phyloP scores from a whole-genome alignment of 1,284 basidiomycete genomes.

The Ceratobasidium sp. region DNA sequence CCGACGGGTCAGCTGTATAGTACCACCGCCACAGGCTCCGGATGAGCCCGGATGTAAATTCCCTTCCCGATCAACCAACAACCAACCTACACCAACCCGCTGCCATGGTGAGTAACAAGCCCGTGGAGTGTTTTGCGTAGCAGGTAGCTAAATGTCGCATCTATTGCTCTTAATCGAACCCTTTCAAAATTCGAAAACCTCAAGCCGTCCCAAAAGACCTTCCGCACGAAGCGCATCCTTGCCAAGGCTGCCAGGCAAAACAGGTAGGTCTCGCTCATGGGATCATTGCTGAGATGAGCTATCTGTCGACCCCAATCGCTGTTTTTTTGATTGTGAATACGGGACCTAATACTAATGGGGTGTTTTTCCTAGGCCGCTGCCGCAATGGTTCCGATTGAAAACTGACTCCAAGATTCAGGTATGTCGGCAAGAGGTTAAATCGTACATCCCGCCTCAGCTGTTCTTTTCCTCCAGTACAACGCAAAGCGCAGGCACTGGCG shows the following conservation, averaged over 20 bases:
- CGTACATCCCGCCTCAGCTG: neutral
- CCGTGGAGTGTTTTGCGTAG: too few relatives aligned
- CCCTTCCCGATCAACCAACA: conserved; percentile 7
- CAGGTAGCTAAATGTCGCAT: too few relatives aligned
- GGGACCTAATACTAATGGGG: neutral
- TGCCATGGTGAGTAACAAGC: neutral
- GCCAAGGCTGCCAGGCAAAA: conserved; percentile 97
- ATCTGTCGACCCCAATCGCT: neutral
- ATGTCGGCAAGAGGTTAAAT: conserved; percentile 52
- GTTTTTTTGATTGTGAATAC: conserved; percentile 39
- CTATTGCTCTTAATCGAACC: too few relatives aligned
- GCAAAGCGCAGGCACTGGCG: conserved; percentile 95
- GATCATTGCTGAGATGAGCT: neutral
- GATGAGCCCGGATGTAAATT: conserved; percentile 24
- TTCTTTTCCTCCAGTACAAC: conserved; percentile 69
- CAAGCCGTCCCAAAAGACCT: conserved; percentile 97
- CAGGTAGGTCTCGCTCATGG: conserved; percentile 67
- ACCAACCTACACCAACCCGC: neutral
- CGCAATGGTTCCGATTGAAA: conserved; percentile 98
- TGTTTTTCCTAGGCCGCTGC: conserved; percentile 79
- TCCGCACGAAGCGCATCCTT: conserved; percentile 95
- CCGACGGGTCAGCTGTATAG: conserved; percentile 35
- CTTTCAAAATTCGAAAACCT: neutral
- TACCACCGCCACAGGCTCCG: conserved; percentile 25
- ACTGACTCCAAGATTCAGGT: conserved; percentile 95